Evolutionary conservation across 176 grass and related monocot genomes (phyloP), one percentile per base, ranked within the genome.

Genomic region (Tillandsia fasciculata): DNA sequence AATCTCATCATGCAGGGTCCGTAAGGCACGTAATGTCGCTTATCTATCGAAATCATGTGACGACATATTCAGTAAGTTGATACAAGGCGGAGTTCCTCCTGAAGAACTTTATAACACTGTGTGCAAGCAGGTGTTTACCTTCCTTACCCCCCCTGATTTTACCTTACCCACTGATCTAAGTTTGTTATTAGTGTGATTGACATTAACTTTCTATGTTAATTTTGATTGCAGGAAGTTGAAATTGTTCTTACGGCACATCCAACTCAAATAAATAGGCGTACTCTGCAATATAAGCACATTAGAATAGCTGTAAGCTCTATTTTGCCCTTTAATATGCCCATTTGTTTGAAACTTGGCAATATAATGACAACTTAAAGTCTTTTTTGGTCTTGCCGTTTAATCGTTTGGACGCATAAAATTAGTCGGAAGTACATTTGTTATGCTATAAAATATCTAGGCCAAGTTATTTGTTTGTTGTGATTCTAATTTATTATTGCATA

Each of bases 181-280:
- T 15, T 20, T 61, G 22, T 10, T 20, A 61, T 61, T 14, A 15
- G 10, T 22, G 56, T 9, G 10, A 61, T 9, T 15, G 17, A 61
- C 15, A 12, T 52, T 53, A 53, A 14, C 22, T 0, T 13, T 49
- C 28, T 48, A 67, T 12, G 10, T 58, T 77, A 53, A 10, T 50
- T 49, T 2, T 10, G 12, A 67, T 1, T 65, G 47, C 72, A 96
- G 92, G 92, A 80, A 68, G 93, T 97, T 65, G 93, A 97, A 83
- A 97, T 97, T 66, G 93, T 97, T 67, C 79, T 97, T 33, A 97
- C 89, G 52, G 93, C 89, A 10, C 93, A 97, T 87, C 93, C 93
- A 1, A 97, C 93, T 63, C 89, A 97, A 84, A 92, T 97, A 59
- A 97, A 97, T 59, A 81, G 93, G 26, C 86, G 86, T 72, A 92